Percentiles rank a stretch among this genome's conserved stretches.
These are phyloP conservation scores for Chrysosporium queenslandicum DNA, from an alignment of 2,329 filamentous ascomycete genomes.

Conservation along the genomic window DNA sequence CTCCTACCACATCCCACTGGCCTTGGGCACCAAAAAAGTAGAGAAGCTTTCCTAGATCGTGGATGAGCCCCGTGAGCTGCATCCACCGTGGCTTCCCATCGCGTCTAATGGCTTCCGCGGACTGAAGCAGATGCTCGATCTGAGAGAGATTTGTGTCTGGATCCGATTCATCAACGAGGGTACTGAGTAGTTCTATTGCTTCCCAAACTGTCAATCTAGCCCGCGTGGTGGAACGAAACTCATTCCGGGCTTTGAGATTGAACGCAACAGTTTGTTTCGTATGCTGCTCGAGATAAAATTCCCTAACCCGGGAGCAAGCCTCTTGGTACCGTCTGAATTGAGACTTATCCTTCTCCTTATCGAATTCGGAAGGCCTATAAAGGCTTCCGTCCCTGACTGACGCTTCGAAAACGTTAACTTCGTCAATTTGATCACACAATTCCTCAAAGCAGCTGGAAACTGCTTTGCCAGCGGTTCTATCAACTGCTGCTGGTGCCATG, in stretches of 20 bases:
- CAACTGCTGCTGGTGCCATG: slow-evolving; percentile 10
- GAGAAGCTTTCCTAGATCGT: slow-evolving; percentile 39
- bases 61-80: slow-evolving; percentile 41
- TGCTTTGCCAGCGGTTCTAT: not conserved
- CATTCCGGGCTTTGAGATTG: slow-evolving; percentile 69
- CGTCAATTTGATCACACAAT: slow-evolving; percentile 43
- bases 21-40: slow-evolving; percentile 60
- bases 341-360: slow-evolving; percentile 65
- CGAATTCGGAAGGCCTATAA: slow-evolving; percentile 55
- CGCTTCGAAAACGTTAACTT: slow-evolving; percentile 51
- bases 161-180: slow-evolving; percentile 80
- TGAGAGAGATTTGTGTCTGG: slow-evolving; percentile 79
- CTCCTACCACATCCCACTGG: slow-evolving; percentile 70
- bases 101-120: slow-evolving; percentile 77
- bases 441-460: slow-evolving; percentile 6
- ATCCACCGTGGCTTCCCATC: slow-evolving; percentile 49
- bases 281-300: slow-evolving; percentile 68
- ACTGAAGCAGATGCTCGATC: slow-evolving; percentile 82
- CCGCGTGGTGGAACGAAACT: slow-evolving; percentile 56
- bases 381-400: slow-evolving; percentile 37
- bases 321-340: slow-evolving; percentile 74
- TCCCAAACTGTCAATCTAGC: slow-evolving; percentile 80
- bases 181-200: slow-evolving; percentile 87
- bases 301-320: slow-evolving; percentile 73
- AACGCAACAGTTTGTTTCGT: slow-evolving; percentile 51